Evolutionary conservation across 345 rosid species (phyloP).

Genomic region (Lepidium africanum): DNA sequence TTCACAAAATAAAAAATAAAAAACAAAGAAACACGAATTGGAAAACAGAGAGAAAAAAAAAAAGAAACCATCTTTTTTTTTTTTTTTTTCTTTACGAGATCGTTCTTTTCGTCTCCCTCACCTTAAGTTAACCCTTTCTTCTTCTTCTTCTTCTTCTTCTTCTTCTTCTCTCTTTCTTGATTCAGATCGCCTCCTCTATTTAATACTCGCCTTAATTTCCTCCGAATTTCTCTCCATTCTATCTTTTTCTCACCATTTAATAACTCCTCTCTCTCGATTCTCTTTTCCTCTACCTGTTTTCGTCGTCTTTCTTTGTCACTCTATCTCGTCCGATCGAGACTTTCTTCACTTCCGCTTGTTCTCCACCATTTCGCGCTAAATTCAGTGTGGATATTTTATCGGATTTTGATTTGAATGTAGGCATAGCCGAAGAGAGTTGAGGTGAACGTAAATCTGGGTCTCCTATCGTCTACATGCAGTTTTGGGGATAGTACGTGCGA

Average conservation of each 20-base stretch:
- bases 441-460: slow-evolving; percentile 44
- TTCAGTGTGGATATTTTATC: background rate
- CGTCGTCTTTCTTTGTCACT: slow-evolving; percentile 1
- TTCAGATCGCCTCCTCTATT: slow-evolving; percentile 22
- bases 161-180: slow-evolving; percentile 9
- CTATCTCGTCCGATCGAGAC: slow-evolving; percentile 6
- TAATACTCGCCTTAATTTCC: background rate
- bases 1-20: background rate
- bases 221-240: background rate
- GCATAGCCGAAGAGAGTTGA: background rate
- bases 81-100: slow-evolving; percentile 11
- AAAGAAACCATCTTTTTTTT: background rate
- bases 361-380: background rate
- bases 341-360: background rate
- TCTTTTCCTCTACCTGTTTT: background rate
- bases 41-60: background rate
- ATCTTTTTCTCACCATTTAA: background rate
- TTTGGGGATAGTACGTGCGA: slow-evolving; percentile 26
- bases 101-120: slow-evolving; percentile 3
- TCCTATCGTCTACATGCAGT: slow-evolving; percentile 37
- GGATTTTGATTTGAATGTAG: slow-evolving; percentile 35
- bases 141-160: background rate
- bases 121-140: background rate
- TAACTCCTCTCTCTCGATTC: background rate
- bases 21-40: background rate